Conservation (phyloP, 78 protist species). For the Polysphondylium violaceum region DNA sequence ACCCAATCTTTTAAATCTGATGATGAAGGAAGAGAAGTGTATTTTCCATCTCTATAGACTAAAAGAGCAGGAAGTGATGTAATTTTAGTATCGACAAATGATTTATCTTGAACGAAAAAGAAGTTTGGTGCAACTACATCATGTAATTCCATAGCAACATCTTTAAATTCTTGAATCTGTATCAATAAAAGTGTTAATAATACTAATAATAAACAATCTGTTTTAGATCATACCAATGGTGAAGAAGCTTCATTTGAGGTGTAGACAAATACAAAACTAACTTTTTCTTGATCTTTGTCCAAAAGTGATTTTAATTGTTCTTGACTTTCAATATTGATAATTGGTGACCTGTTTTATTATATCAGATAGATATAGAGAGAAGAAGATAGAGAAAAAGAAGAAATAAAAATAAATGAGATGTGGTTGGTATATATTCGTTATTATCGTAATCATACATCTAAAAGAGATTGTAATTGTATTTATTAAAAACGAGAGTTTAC, state of each 20-base stretch:
- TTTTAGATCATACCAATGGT: too few relatives aligned
- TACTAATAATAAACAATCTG: too few relatives aligned
- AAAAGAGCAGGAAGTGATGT: background rate
- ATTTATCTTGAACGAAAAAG: background rate
- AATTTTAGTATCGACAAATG: background rate
- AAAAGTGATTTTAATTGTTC: slow-evolving; percentile 11
- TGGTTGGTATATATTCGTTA: background rate
- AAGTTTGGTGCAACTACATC: slow-evolving; percentile 16
- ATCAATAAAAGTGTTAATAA: too few relatives aligned
- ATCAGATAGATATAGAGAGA: background rate
- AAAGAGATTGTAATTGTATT: background rate
- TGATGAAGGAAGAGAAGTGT: background rate
- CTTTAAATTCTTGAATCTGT: background rate
- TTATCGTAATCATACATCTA: background rate
- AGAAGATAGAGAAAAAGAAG: background rate
- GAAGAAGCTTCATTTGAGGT: too few relatives aligned
- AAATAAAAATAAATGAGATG: background rate
- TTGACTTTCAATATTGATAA: slow-evolving; percentile 1
- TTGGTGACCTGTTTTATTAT: slow-evolving; percentile 8
- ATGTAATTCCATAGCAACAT: slow-evolving; percentile 5
- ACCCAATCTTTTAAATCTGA: slow-evolving; percentile 16
- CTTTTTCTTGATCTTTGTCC: background rate
- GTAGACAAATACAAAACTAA: too few relatives aligned
- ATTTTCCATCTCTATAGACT: background rate
- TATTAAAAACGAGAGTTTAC: slow-evolving; percentile 7